Percentiles rank a stretch among this genome's conserved stretches.
phyloP scores from a whole-genome alignment of 1,284 basidiomycete species.

The Ustilago curta region DNA sequence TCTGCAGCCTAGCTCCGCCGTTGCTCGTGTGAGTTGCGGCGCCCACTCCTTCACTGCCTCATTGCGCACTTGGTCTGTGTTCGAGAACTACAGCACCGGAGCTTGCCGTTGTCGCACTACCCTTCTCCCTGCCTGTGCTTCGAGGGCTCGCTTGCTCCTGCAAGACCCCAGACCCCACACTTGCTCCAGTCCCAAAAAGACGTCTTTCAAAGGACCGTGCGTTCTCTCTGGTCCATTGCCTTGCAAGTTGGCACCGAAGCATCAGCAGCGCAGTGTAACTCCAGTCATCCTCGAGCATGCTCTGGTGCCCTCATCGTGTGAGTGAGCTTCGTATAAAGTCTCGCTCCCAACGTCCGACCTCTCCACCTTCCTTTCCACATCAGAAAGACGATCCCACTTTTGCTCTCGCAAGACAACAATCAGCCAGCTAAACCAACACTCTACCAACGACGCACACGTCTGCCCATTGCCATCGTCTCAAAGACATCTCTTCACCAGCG shows the following conservation, averaged over 20 bases:
- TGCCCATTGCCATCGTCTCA: conserved; percentile 30
- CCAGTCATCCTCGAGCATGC: conserved; percentile 18
- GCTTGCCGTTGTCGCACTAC: background rate
- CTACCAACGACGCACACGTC: conserved; percentile 42
- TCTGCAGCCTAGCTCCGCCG: background rate
- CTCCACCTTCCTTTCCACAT: conserved; percentile 20
- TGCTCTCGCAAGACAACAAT: conserved; percentile 23
- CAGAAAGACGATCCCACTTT: conserved; percentile 26
- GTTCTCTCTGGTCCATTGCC: background rate
- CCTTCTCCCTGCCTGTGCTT: background rate
- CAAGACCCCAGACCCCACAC: background rate
- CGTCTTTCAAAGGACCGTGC: conserved; percentile 19
- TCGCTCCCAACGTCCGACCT: conserved; percentile 1
- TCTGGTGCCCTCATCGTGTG: conserved; percentile 11
- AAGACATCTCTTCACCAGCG: conserved; percentile 22
- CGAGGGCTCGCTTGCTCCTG: background rate
- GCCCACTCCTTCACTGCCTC: background rate
- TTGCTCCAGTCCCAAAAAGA: background rate
- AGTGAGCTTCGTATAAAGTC: conserved; percentile 30
- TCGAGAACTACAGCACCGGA: background rate
- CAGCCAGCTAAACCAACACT: conserved; percentile 27
- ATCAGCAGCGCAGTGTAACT: conserved; percentile 2
- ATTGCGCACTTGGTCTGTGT: background rate
- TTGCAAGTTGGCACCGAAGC: background rate
- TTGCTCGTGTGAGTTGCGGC: conserved; percentile 10